These are phyloP conservation scores for Blastobotrys terrestris DNA, from an alignment of 805 yeast species.

Conservation along the genomic window DNA sequence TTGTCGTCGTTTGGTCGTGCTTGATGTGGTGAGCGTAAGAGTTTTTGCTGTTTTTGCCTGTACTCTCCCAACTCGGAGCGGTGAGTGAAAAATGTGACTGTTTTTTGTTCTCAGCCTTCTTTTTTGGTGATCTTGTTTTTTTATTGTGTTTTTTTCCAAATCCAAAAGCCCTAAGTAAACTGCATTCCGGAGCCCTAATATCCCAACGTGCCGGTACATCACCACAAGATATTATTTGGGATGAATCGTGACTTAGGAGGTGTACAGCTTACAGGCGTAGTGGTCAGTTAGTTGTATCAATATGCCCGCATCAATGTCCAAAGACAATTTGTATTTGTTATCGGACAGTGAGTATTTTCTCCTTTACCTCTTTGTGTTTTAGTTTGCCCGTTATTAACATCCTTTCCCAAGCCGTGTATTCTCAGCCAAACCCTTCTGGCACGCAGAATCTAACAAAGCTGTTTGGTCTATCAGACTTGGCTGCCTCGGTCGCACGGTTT, in stretches of 20 bases:
- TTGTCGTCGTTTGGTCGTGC: neutral
- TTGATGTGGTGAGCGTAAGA: neutral
- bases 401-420: neutral
- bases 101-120: neutral
- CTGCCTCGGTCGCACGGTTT: conserved; percentile 76
- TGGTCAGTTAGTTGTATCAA: no score
- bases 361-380: no score
- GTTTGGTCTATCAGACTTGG: conserved; percentile 61
- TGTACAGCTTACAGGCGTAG: no score
- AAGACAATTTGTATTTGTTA: neutral
- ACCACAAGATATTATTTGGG: no score
- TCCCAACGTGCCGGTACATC: neutral
- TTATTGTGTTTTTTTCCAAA: neutral
- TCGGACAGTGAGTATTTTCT: neutral
- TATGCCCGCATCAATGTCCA: neutral
- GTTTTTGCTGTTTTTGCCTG: conserved; percentile 1
- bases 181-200: neutral
- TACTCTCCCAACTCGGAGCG: neutral
- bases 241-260: no score
- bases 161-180: neutral
- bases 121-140: no score
- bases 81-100: neutral
- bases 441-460: conserved; percentile 60
- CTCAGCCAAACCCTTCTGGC: conserved; percentile 41
- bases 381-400: no score